Base-by-base conservation (phyloP, 352 stramenopile genomes). In the Phytophthora gonapodyides region DNA sequence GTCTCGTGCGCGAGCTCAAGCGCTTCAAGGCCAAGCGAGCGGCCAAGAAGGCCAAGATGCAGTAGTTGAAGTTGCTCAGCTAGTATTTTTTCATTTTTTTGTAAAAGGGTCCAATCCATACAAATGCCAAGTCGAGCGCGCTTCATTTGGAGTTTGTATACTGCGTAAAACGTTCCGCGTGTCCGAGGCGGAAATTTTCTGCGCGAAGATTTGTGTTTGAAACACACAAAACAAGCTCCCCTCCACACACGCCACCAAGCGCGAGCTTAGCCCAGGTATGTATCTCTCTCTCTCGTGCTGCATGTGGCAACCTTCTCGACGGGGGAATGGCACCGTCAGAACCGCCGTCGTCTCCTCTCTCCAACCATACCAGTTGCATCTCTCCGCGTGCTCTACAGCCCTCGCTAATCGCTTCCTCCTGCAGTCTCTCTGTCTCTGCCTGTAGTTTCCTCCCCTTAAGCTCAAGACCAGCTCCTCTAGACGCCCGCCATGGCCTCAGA, bases 1-100 rank as follows among this genome's bases (percentile, higher is more conserved):
- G 80, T 2, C 36, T 87, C 42, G 57, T 86, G 8, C 68, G 80
- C 16, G 80, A 89, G 41, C 48, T 69, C 16, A 85, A 80, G 65
- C 77, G 75, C 9, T 87, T 67, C 46, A 76, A 78, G 19, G 53
- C 60, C 4, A 88, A 88, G 50, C 61, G 62, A 36, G 48, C 42
- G 7, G 72, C 60, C 24, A 72, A 69, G 54, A 57, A 57, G 42
- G 21, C n/a, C 42, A 72, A 75, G 63, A 17, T 55, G 47, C 16
- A 68, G 17, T 61, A 57, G 54, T n/a, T 17, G n/a, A 46, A 37
- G 57, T 51, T 24, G 44, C 44, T n/a, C n/a, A n/a, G n/a, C n/a
- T n/a, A n/a, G n/a, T n/a, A n/a, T n/a, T n/a, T n/a, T n/a, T n/a
- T n/a, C n/a, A n/a, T n/a, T n/a, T n/a, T n/a, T n/a, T n/a, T n/a